Base-by-base conservation (phyloP, 148 eudicot genomes). In the Agrostemma githago region DNA sequence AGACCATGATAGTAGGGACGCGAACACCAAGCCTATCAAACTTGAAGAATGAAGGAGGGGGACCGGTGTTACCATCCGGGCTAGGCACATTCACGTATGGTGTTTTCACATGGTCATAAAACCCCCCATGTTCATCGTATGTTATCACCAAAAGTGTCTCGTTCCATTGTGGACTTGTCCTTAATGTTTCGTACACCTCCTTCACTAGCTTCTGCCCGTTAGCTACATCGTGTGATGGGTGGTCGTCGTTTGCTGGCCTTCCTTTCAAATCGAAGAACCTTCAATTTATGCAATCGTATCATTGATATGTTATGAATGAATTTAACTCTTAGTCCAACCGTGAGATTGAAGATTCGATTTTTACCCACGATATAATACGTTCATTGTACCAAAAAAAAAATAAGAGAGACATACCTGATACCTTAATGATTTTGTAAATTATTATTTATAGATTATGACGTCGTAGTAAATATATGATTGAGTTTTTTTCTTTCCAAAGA, bases 51-150 rank as follows among this genome's bases (percentile, higher is more conserved):
- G 38, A 61, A 1, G 98, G 98, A 8, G 94, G 81, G 16, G 98
- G 98, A 1, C 89, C 97, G 6, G 89, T 87, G 61, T 88, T 91
- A 34, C 96, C 98, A 80, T 94, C 98, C 0, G 97, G 98, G 76
- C 80, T 94, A 14, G 97, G 98, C 2, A 94, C 86, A 85, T 88
- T 84, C 16, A 80, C 78, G 43, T 73, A 91, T 19, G 98, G 98
- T 19, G 98, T 93, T 58, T 83, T 84, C 39, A 91, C 98, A 84
- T 93, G 98, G 67, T 91, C 98, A 74, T 84, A 93, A 72, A 93
- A 91, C 6, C 98, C 98, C 19, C 98, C 98, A 78, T 94, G 97
- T 65, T 94, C 98, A 80, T 94, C 97, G 57, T 94, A 94, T 39
- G 97, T 94, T 70, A 91, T 86, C 3, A 91, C 46, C 75, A 94